Conservation (phyloP, 345 rosid species). For the Turritis glabra region DNA sequence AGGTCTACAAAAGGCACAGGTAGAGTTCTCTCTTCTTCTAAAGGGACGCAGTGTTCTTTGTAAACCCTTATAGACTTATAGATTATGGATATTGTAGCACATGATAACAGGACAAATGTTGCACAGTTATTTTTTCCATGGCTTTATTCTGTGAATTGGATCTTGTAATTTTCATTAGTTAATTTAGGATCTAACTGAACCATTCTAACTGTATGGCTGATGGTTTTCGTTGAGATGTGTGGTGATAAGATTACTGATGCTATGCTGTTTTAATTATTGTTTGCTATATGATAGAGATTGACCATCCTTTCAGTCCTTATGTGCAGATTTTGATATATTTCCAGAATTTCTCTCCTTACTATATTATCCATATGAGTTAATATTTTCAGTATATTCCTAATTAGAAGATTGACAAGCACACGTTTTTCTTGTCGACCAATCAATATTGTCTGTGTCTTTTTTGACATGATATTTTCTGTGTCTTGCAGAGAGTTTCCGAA, state of each 20-base stretch:
- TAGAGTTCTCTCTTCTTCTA: conserved; percentile 34
- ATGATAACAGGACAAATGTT: conserved; percentile 4
- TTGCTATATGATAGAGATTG: conserved; percentile 16
- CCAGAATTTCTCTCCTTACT: conserved; percentile 7
- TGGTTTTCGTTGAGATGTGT: background rate
- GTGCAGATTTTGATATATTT: background rate
- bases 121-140: background rate
- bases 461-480: conserved; percentile 1
- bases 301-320: background rate
- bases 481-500: conserved; percentile 75
- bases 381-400: background rate
- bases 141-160: background rate
- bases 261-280: conserved; percentile 14
- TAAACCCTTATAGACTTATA: too few relatives aligned
- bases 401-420: conserved; percentile 1
- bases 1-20: conserved; percentile 90
- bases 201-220: conserved; percentile 10
- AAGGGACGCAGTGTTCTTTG: background rate
- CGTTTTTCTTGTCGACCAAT: background rate
- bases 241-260: conserved; percentile 1
- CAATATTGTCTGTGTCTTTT: conserved; percentile 15
- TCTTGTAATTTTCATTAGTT: conserved; percentile 6
- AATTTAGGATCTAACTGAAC: conserved; percentile 9
- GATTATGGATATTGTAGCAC: too few relatives aligned
- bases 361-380: background rate